Percentiles rank a stretch among this genome's conserved stretches.
These are phyloP conservation scores for Moesziomyces sp. DNA, from an alignment of 1,284 basidiomycete species.

Conservation along the genomic window DNA sequence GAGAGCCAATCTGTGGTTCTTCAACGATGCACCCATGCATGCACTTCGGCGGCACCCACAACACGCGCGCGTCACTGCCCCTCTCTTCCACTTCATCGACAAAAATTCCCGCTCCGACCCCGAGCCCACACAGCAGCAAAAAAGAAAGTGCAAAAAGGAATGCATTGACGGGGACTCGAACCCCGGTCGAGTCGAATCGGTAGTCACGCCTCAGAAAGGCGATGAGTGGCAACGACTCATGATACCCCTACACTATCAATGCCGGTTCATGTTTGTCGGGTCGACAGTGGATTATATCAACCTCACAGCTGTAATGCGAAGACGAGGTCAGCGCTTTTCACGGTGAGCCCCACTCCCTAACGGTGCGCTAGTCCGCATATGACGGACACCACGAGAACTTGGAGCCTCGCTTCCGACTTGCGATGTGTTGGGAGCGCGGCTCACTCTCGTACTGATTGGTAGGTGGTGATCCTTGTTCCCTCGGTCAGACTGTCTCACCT, in stretches of 20 bases:
- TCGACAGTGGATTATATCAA: no score
- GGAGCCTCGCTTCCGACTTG: no score
- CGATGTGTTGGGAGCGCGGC: no score
- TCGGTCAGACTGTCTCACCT: no score
- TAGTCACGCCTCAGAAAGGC: conserved; percentile 13
- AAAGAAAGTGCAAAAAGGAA: conserved; percentile 9
- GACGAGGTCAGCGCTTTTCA: no score
- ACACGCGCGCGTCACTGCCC: conserved; percentile 6
- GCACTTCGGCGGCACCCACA: neutral
- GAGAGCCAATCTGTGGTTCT: neutral
- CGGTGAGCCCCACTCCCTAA: no score
- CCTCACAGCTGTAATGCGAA: no score
- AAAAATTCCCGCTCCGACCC: conserved; percentile 15
- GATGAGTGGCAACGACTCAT: conserved; percentile 54
- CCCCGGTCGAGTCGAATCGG: conserved; percentile 55
- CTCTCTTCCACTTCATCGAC: neutral
- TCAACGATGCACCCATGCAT: conserved; percentile 3
- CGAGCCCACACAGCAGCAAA: neutral
- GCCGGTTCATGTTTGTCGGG: conserved; percentile 3
- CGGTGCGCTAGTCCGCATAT: no score
- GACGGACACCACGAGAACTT: no score
- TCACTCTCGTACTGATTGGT: no score
- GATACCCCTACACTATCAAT: conserved; percentile 57
- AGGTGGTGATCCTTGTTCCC: no score
- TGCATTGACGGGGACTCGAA: conserved; percentile 59